These are phyloP conservation scores for Ramaria sp. DNA, from an alignment of 768 basidiomycete species.

Conservation along the genomic window DNA sequence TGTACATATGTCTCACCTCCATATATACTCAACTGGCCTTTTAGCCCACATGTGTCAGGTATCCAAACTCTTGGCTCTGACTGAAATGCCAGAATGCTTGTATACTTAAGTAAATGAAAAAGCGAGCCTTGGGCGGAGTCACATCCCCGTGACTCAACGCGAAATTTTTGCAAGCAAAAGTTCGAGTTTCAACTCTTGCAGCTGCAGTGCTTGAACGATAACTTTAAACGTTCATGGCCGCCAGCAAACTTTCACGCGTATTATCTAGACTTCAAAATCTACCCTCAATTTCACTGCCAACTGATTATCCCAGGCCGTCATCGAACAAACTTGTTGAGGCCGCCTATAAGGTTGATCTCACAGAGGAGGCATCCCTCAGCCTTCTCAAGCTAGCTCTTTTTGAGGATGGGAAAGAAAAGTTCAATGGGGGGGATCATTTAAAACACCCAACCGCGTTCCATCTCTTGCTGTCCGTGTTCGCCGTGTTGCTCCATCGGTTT, in stretches of 20 bases:
- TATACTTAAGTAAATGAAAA: no score
- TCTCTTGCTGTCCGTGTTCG: constrained; percentile 84
- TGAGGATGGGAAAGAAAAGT: constrained; percentile 39
- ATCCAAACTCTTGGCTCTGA: no score
- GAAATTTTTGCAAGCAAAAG: no score
- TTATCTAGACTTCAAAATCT: constrained; percentile 62
- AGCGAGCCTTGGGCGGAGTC: no score
- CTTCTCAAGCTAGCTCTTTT: constrained; percentile 75
- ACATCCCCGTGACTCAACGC: no score
- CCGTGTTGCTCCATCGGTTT: constrained; percentile 83
- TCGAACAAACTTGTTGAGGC: constrained; percentile 77
- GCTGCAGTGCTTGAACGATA: no score
- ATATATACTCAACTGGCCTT: no score
- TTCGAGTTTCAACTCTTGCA: no score
- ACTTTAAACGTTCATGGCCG: not conserved
- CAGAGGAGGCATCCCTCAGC: constrained; percentile 63
- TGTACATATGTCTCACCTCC: no score
- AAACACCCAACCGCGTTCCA: constrained; percentile 77
- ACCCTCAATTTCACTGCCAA: constrained; percentile 86
- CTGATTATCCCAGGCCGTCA: constrained; percentile 85
- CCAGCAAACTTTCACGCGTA: constrained; percentile 35
- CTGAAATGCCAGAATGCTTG: no score
- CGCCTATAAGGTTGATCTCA: constrained; percentile 57
- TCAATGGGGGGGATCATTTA: constrained; percentile 19
- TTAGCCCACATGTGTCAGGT: no score